Conservation (phyloP, 2,329 filamentous ascomycete species). For the Neofusicoccum ribis region DNA sequence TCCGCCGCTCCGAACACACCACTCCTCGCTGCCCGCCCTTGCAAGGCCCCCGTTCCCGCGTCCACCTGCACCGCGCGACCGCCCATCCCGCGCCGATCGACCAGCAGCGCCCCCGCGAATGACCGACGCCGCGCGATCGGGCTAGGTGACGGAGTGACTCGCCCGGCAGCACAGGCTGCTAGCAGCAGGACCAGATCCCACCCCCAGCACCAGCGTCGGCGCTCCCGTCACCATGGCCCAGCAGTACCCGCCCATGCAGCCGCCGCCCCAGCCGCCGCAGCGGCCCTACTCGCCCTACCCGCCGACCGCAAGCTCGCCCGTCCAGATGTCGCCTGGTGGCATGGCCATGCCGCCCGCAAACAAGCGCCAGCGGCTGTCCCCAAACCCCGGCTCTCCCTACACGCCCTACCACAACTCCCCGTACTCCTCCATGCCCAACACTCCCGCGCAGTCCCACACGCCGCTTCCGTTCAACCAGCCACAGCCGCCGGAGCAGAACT, state of each 20-base stretch:
- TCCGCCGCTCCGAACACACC: not conserved
- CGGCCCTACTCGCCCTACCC: slow-evolving; percentile 59
- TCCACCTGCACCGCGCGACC: not conserved
- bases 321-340: slow-evolving; percentile 45
- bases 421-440: slow-evolving; percentile 39
- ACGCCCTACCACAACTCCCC: slow-evolving; percentile 54
- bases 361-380: slow-evolving; percentile 55
- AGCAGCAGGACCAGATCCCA: not conserved
- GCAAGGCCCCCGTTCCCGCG: not conserved
- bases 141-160: slow-evolving; percentile 16
- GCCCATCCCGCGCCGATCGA: not conserved
- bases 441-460: slow-evolving; percentile 33
- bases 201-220: slow-evolving; percentile 1
- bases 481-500: slow-evolving; percentile 31
- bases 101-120: slow-evolving; percentile 1
- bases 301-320: slow-evolving; percentile 40
- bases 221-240: slow-evolving; percentile 23
- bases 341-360: slow-evolving; percentile 68
- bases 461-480: slow-evolving; percentile 54
- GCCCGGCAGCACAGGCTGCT: slow-evolving; percentile 16
- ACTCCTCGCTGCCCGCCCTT: not conserved
- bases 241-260: slow-evolving; percentile 32
- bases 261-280: slow-evolving; percentile 44
- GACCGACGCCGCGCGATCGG: slow-evolving; percentile 3
- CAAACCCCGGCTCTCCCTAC: slow-evolving; percentile 32